Percentiles rank a stretch among this genome's conserved stretches.
Conservation (phyloP, 768 basidiomycete species). For the Leucosporidium creatinivorum region DNA sequence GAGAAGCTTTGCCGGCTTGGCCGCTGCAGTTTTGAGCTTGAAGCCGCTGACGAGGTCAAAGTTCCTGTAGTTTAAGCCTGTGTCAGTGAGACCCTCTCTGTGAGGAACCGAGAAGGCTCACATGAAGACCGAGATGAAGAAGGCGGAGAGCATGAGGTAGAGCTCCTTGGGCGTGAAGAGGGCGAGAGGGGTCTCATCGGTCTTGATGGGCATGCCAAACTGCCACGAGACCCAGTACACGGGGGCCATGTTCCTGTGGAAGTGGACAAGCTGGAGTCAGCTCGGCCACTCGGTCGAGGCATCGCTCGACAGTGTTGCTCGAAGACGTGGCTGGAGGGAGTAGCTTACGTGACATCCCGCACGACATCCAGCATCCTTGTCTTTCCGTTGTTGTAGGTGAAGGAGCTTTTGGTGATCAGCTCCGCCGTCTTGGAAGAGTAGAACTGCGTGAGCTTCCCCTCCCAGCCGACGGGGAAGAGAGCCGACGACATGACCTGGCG, state of each 20-base stretch:
- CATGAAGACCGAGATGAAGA: slow-evolving; percentile 13
- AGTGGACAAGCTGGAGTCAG: no score
- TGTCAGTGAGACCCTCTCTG: no score
- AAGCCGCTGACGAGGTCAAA: background rate
- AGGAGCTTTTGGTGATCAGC: background rate
- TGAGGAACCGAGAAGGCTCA: no score
- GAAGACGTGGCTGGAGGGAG: no score
- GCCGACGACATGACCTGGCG: background rate
- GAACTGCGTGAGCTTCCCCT: background rate
- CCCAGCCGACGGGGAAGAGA: slow-evolving; percentile 11
- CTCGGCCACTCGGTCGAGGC: no score
- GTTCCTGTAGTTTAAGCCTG: no score
- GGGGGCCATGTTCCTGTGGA: background rate
- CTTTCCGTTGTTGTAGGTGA: slow-evolving; percentile 28
- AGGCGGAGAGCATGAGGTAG: slow-evolving; percentile 17
- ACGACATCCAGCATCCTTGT: background rate
- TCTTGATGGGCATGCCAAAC: background rate
- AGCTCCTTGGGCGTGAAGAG: slow-evolving; percentile 10
- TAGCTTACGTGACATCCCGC: background rate
- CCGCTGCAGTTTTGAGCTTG: background rate
- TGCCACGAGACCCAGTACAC: background rate
- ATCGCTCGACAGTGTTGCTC: no score
- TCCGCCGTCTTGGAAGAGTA: background rate
- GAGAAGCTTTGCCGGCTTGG: background rate
- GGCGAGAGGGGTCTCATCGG: background rate